Conservation (phyloP, 2,329 filamentous ascomycete genomes). For the Sphaerulina musiva region DNA sequence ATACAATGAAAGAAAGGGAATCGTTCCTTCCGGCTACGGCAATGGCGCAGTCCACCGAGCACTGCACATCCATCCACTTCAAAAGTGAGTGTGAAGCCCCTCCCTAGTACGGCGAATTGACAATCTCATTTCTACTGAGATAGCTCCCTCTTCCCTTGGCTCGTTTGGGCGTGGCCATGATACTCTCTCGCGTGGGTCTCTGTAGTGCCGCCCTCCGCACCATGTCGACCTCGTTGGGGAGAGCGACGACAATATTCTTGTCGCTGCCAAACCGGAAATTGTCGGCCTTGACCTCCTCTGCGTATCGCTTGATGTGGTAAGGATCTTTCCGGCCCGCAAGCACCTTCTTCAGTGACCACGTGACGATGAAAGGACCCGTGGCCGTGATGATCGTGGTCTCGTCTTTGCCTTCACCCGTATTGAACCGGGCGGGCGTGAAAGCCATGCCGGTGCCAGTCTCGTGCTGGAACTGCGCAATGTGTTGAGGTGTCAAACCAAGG, state of each 20-base stretch:
- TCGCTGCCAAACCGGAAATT: slow-evolving; percentile 97
- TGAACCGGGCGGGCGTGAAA: slow-evolving; percentile 91
- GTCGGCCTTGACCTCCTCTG: slow-evolving; percentile 92
- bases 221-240: slow-evolving; percentile 98
- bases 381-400: slow-evolving; percentile 97
- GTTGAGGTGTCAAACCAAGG: slow-evolving; percentile 78
- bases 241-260: slow-evolving; percentile 94
- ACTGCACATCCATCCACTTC: not conserved
- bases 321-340: slow-evolving; percentile 73
- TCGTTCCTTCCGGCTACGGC: no score
- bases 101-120: slow-evolving; percentile 59
- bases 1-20: no score
- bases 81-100: not conserved
- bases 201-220: slow-evolving; percentile 79
- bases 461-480: slow-evolving; percentile 95
- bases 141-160: slow-evolving; percentile 52
- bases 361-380: slow-evolving; percentile 92
- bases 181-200: slow-evolving; percentile 87
- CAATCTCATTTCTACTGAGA: slow-evolving; percentile 73
- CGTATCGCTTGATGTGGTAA: slow-evolving; percentile 94
- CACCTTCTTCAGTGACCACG: slow-evolving; percentile 92
- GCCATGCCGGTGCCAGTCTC: slow-evolving; percentile 80
- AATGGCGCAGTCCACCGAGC: not conserved
- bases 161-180: slow-evolving; percentile 47
- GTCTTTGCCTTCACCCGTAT: slow-evolving; percentile 66